phyloP scores from a whole-genome alignment of 495 filamentous ascomycete genomes.

The Hypoxylon intermedium region DNA sequence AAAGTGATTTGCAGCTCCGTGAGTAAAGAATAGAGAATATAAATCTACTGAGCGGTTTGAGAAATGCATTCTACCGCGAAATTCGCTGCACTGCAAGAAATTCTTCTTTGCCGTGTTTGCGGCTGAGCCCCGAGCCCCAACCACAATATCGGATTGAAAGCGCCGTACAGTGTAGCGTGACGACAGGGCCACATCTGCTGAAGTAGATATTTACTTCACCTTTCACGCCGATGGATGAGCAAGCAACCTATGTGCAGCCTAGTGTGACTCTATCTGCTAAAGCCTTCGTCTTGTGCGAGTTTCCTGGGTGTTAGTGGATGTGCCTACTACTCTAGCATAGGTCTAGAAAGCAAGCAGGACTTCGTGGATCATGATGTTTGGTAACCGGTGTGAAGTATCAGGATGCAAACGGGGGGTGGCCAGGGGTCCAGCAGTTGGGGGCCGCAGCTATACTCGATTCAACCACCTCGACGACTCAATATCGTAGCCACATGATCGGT shows the following conservation, averaged over 20 bases:
- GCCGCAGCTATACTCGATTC: conserved; percentile 15
- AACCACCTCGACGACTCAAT: conserved; percentile 8
- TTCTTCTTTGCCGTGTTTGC: neutral
- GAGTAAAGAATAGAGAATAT: neutral
- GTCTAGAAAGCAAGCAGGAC: no score
- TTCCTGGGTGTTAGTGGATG: no score
- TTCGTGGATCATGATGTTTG: neutral
- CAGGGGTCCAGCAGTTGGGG: neutral
- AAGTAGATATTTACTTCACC: no score
- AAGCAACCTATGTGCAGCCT: no score
- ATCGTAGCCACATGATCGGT: neutral
- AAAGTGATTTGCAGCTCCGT: no score
- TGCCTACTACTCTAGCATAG: no score
- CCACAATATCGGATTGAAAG: neutral
- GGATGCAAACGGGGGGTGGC: neutral
- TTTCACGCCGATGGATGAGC: no score
- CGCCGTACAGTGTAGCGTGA: no score
- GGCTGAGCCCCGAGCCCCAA: conserved; percentile 17
- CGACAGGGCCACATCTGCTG: no score
- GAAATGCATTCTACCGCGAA: neutral
- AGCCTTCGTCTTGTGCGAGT: no score
- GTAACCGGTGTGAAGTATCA: neutral
- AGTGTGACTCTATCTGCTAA: no score
- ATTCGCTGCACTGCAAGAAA: neutral
- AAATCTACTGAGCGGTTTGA: neutral